Base-by-base conservation (phyloP, 305 asterid genomes). In the Ilex paraguariensis region DNA sequence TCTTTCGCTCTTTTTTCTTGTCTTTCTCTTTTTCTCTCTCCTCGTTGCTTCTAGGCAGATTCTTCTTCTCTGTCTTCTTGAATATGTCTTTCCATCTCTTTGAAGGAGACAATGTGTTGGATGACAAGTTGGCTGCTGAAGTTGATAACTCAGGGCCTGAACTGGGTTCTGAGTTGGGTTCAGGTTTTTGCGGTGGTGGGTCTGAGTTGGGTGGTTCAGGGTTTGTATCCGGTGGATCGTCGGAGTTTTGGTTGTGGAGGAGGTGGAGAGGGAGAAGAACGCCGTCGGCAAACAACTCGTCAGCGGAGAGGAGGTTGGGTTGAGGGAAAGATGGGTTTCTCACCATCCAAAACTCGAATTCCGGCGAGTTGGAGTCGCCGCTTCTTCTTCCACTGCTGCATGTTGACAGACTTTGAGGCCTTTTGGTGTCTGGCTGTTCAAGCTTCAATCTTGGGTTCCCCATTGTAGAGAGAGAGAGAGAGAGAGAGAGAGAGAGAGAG, bases 31-130 rank as follows among this genome's bases (percentile, higher is more conserved):
- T 80, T 6, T 59, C 84, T 32, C 60, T 59, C 12, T 42, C 32
- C 13, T 51, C 61, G 0, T 16, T 21, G 10, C 31, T 53, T 48
- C 15, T 31, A 32, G 9, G 42, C 0, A 36, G 42, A 36, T 5
- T 8, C 51, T 73, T 81, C 69, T 62, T 78, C 15, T 80, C 89
- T 8, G 59, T 72, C 49, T 70, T 82, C 75, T 74, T 79, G 75
- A 92, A 89, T 32, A 92, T 82, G 65, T 88, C 87, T 56, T 69
- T 84, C 98, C 96, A 92, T 0, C 98, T 83, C 77, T 84, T 87
- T 13, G 96, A 88, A 40, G 85, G 67, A 42, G 90, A 73, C 33
- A 69, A 62, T 17, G 80, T 10, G 3, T 72, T 13, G 13, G 77
- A 64, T 5, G 88, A 72, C 50, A 66, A 51, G 9, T 62, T 69